phyloP scores from a whole-genome alignment of 2,329 filamentous ascomycete species.

The Alternaria burnsii region DNA sequence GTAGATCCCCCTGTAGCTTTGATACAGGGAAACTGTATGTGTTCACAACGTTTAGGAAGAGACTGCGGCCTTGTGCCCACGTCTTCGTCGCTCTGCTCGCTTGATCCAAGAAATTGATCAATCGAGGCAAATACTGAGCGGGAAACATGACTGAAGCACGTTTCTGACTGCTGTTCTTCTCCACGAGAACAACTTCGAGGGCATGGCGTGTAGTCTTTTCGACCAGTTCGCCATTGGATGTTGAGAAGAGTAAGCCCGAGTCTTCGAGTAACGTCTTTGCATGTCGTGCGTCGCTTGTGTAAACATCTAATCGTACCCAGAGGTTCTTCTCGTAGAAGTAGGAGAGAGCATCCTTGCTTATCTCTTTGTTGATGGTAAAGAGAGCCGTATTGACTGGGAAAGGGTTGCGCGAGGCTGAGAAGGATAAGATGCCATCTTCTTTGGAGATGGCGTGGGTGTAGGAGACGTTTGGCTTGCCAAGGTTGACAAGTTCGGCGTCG shows the following conservation, averaged over 20 bases:
- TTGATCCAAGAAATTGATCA: conserved; percentile 47
- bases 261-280: conserved; percentile 44
- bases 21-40: conserved; percentile 36
- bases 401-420: conserved; percentile 39
- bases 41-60: conserved; percentile 36
- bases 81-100: conserved; percentile 27
- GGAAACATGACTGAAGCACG: conserved; percentile 44
- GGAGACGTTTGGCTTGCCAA: conserved; percentile 39
- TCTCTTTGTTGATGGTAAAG: conserved; percentile 39
- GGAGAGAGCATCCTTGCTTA: conserved; percentile 30
- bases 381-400: conserved; percentile 38
- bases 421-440: conserved; percentile 31
- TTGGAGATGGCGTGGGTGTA: conserved; percentile 37
- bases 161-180: conserved; percentile 40
- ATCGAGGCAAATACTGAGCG: conserved; percentile 44
- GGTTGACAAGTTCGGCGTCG: conserved; percentile 47
- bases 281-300: conserved; percentile 38
- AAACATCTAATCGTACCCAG: conserved; percentile 39
- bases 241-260: conserved; percentile 43
- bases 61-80: conserved; percentile 33
- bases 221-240: conserved; percentile 12
- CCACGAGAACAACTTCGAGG: conserved; percentile 39
- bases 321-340: conserved; percentile 48
- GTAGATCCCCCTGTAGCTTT: conserved; percentile 42
- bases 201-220: conserved; percentile 31